A percentile compares a stretch with the other conserved stretches of the same genome.
Conservation (phyloP, 441 rosid genomes). For the Dalechampia spathulata region DNA sequence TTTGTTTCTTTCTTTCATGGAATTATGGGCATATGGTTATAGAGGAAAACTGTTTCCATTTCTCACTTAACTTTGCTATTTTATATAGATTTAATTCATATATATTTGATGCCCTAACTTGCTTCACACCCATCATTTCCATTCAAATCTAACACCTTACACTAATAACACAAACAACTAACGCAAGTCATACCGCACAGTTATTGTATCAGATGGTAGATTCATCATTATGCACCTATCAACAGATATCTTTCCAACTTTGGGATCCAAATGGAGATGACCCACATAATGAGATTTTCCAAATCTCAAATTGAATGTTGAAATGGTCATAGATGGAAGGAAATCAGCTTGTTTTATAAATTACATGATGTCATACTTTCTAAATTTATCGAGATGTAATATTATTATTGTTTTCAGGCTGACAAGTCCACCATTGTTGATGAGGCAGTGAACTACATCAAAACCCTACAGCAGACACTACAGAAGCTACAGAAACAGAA, state of each 20-base stretch:
- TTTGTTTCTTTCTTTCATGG: constrained; percentile 10
- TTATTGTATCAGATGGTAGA: neutral
- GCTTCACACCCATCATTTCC: no score
- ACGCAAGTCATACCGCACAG: no score
- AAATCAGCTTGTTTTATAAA: no score
- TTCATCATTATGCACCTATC: neutral
- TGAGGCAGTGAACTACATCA: constrained; percentile 61
- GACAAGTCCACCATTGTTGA: constrained; percentile 81
- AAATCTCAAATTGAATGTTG: neutral
- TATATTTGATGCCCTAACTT: constrained; percentile 5
- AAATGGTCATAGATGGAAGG: neutral
- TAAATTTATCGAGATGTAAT: neutral
- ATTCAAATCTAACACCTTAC: neutral
- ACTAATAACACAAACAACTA: neutral
- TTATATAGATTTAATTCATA: neutral
- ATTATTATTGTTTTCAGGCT: constrained; percentile 31
- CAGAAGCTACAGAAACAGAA: constrained; percentile 47
- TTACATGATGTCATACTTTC: no score
- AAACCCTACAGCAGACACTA: constrained; percentile 44
- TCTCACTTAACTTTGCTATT: neutral
- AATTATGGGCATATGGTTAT: constrained; percentile 5
- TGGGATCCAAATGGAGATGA: neutral
- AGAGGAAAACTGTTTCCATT: constrained; percentile 1
- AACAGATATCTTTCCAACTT: constrained; percentile 8
- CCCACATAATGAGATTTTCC: neutral